These are phyloP conservation scores for Sphenostylis stenocarpa DNA, from an alignment of 306 rosid genomes.

Conservation along the genomic window DNA sequence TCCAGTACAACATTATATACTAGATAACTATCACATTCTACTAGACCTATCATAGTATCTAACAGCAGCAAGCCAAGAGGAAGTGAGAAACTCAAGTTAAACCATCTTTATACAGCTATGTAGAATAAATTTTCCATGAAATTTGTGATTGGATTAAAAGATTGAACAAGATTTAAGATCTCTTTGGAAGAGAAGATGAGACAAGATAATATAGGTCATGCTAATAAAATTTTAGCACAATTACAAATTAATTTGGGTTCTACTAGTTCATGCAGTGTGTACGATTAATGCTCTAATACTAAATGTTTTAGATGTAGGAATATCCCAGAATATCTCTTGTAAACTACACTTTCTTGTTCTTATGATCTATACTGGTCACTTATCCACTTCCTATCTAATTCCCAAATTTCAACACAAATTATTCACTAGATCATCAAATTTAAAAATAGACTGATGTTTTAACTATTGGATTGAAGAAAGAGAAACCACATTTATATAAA, in stretches of 20 bases:
- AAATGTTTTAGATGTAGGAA: not conserved
- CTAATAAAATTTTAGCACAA: conserved; percentile 15
- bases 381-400: not conserved
- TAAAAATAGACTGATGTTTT: not conserved
- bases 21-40: too few species aligned
- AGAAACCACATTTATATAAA: conserved; percentile 8
- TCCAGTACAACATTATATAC: not conserved
- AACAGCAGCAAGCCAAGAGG: not conserved
- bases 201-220: not conserved
- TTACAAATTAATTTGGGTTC: not conserved
- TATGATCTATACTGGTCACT: not conserved
- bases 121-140: not conserved
- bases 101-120: not conserved
- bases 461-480: conserved; percentile 11
- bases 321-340: conserved; percentile 7
- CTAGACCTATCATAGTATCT: not conserved
- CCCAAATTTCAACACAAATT: not conserved
- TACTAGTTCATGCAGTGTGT: not conserved
- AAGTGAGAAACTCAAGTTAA: not conserved
- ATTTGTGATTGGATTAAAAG: not conserved
- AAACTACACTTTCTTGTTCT: conserved; percentile 2
- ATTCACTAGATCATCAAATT: conserved; percentile 8
- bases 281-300: not conserved
- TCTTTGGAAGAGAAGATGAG: not conserved
- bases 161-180: not conserved